Percentiles rank a stretch among this genome's conserved stretches.
Evolutionary conservation across 441 rosid species (phyloP).

Genomic region (Adansonia madagascariensis): DNA sequence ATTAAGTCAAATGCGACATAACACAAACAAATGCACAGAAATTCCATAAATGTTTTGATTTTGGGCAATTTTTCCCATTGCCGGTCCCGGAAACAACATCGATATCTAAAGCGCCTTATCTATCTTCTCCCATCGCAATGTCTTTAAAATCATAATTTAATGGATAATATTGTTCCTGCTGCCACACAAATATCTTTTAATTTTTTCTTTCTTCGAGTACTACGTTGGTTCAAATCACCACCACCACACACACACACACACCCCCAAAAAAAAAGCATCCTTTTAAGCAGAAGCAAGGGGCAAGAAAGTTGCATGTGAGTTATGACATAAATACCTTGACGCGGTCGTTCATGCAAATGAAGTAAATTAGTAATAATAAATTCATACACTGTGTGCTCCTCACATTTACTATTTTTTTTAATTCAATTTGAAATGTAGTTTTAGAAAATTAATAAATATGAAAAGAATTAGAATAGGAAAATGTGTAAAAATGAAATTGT

Average conservation of each 20-base stretch:
- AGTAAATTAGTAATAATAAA: background rate
- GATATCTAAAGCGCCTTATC: background rate
- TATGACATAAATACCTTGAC: background rate
- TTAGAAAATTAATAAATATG: background rate
- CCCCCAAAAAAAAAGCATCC: no score
- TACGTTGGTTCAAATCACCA: background rate
- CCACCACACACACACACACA: no score
- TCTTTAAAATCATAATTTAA: background rate
- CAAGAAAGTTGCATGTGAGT: background rate
- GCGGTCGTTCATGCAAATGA: background rate
- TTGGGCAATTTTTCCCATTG: slow-evolving; percentile 8
- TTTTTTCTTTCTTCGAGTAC: background rate
- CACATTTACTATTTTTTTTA: background rate
- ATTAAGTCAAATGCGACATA: background rate
- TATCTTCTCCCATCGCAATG: slow-evolving; percentile 3
- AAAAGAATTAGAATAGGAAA: no score
- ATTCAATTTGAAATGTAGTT: background rate
- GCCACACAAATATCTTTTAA: background rate
- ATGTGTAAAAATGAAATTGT: background rate
- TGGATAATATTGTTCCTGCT: background rate
- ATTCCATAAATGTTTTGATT: slow-evolving; percentile 4
- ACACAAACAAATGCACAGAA: slow-evolving; percentile 18
- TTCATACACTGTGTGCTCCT: background rate
- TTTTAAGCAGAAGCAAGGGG: background rate
- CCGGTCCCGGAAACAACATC: background rate